Evolutionary conservation across 805 yeast species (phyloP), one percentile per base, ranked within the genome.

Genomic region (Kazachstania kunashirensis): DNA sequence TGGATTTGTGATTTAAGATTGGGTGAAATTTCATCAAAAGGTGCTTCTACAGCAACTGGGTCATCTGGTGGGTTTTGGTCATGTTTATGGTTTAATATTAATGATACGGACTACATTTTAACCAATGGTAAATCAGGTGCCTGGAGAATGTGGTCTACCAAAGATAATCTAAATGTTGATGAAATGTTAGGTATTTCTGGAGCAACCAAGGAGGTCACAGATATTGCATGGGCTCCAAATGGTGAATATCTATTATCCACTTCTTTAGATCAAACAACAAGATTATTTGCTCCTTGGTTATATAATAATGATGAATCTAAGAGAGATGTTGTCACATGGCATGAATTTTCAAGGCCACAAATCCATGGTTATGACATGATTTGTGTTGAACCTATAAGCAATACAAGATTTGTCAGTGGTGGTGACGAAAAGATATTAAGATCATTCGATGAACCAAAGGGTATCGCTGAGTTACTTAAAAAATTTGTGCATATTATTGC

Each of bases 321-420:
- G 13, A 58, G 67, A 32, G 39, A 46, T 0, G 34, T 31, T 2
- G 40, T 46, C 6, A 66, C 78, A 1, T 86, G 96, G 94, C 80
- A 79, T 53, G 99, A 92, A 57, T 79, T 92, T 58, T 84, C 96
- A 2, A 73, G 99, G 48, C 97, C 98, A 0, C 99, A 92, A 59
- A 92, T 92, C 44, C 99, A 92, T 58, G 99, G 99, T 7, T 92
- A 85, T 55, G 97, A 92, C 53, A 86, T 92, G 96, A 70, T 84
- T 26, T 77, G 95, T 46, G 66, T 83, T 6, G 74, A 77, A 26
- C 67, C 80, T 10, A 58, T 92, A 11, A 60, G 72, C 13, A 60
- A 67, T 34, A 67, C 81, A 1, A 65, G 71, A 44, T 89, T 84
- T 62, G 82, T 88, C 3, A 84, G 95, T 37, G 97, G 88, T 12